phyloP scores from a whole-genome alignment of 257 asterid genomes.

The Capsicum baccatum region DNA sequence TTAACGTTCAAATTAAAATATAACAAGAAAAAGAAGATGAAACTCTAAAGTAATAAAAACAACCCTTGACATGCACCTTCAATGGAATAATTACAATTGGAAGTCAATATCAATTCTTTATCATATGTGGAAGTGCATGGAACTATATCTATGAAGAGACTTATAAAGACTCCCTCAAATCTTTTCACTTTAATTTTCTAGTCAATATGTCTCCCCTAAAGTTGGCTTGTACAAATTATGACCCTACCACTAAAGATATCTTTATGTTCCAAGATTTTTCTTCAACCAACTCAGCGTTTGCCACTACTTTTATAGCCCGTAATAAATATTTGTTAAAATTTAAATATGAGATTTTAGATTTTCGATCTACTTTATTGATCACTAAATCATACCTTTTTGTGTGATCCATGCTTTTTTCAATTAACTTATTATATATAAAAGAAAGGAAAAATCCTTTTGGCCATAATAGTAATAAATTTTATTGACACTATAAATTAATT shows the following conservation, averaged over 20 bases:
- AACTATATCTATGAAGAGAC: neutral
- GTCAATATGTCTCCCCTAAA: conserved; percentile 7
- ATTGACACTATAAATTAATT: too few relatives aligned
- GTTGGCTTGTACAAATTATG: neutral
- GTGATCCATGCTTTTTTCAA: neutral
- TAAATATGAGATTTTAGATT: too few relatives aligned
- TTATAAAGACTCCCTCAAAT: neutral
- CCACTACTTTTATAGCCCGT: neutral
- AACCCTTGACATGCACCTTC: neutral
- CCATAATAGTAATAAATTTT: too few relatives aligned
- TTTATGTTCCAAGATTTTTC: neutral
- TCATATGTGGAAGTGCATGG: neutral
- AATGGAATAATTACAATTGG: neutral
- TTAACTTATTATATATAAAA: neutral
- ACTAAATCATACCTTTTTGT: too few relatives aligned
- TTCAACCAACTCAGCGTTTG: neutral
- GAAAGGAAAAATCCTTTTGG: too few relatives aligned
- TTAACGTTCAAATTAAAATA: neutral
- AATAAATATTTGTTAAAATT: too few relatives aligned
- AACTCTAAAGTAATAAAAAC: neutral
- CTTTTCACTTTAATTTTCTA: neutral
- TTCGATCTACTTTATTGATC: too few relatives aligned
- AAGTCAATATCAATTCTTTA: neutral
- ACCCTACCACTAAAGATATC: conserved; percentile 8
- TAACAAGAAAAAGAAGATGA: neutral